Percentiles rank a stretch among this genome's conserved stretches.
Evolutionary conservation across 768 basidiomycete genomes (phyloP).

Genomic region (Russula emetica): DNA sequence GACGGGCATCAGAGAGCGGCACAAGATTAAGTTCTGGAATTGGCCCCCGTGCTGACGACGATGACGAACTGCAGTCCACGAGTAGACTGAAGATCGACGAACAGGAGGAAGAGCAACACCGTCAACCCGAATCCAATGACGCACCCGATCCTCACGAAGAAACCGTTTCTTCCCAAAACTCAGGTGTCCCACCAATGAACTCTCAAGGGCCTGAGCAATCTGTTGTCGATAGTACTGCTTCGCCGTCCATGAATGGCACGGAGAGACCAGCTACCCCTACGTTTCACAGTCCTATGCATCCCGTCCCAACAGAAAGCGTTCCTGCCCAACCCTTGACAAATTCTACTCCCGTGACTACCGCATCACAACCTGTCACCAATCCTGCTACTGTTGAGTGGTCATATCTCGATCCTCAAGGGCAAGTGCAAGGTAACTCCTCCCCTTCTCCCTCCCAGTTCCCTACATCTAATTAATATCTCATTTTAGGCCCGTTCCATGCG

Average conservation of each 20-base stretch:
- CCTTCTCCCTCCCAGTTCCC: background rate
- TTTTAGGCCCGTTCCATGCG: constrained; percentile 80
- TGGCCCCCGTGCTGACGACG: constrained; percentile 39
- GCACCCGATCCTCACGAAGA: background rate
- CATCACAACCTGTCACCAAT: constrained; percentile 49
- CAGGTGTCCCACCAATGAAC: background rate
- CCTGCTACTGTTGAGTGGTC: constrained; percentile 74
- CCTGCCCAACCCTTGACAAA: constrained; percentile 4
- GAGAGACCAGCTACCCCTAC: constrained; percentile 1
- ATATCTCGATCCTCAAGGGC: constrained; percentile 89
- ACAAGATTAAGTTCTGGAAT: constrained; percentile 41
- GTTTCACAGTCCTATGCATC: constrained; percentile 1
- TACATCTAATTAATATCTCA: constrained; percentile 14
- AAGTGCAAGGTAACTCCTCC: constrained; percentile 67
- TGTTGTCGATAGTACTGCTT: background rate
- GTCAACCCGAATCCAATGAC: background rate
- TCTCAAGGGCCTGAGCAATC: constrained; percentile 1
- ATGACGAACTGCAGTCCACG: constrained; percentile 39
- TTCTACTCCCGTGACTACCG: background rate
- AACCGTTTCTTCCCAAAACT: background rate
- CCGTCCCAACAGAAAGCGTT: constrained; percentile 4
- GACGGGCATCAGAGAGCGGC: constrained; percentile 56
- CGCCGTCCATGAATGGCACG: constrained; percentile 10
- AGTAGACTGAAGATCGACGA: constrained; percentile 54
- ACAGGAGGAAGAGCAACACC: constrained; percentile 44